A percentile compares a stretch with the other conserved stretches of the same genome.
Conservation (phyloP, 495 filamentous ascomycete species). For the Penicillium goetzii region DNA sequence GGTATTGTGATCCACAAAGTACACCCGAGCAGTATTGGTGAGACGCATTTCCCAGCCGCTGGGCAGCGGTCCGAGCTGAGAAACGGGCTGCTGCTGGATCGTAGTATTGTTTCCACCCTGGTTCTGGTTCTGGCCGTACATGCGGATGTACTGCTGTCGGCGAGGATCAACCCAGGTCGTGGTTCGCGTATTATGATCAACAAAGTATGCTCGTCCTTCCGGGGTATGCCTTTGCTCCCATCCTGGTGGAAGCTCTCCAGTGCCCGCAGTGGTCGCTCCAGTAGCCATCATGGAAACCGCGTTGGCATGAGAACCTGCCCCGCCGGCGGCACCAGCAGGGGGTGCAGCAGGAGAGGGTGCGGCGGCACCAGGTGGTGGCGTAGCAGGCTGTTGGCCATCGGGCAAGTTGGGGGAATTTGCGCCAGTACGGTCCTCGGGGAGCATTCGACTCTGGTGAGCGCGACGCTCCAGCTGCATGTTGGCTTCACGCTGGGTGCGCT, state of each 20-base stretch:
- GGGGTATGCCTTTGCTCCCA: slow-evolving; percentile 97
- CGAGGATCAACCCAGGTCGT: slow-evolving; percentile 99
- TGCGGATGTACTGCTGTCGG: slow-evolving; percentile 95
- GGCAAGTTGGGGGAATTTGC: slow-evolving; percentile 84
- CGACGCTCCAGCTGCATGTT: slow-evolving; percentile 90
- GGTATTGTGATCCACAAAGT: slow-evolving; percentile 99
- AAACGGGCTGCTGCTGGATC: slow-evolving; percentile 97
- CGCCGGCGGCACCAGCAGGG: slow-evolving; percentile 48
- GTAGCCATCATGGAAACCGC: slow-evolving; percentile 90
- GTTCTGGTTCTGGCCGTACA: slow-evolving; percentile 77
- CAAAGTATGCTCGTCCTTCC: slow-evolving; percentile 93
- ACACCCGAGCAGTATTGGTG: slow-evolving; percentile 95
- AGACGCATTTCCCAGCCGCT: slow-evolving; percentile 99
- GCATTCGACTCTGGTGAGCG: slow-evolving; percentile 90
- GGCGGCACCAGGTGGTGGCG: slow-evolving; percentile 47
- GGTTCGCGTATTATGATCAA: slow-evolving; percentile 98
- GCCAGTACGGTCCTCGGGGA: slow-evolving; percentile 94
- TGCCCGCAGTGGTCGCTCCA: slow-evolving; percentile 90
- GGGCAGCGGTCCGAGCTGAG: slow-evolving; percentile 92
- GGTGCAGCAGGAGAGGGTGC: slow-evolving; percentile 3
- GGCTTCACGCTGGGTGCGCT: slow-evolving; percentile 77
- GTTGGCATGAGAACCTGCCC: slow-evolving; percentile 45
- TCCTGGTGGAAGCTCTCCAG: slow-evolving; percentile 90
- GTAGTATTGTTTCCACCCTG: slow-evolving; percentile 72
- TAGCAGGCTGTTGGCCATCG: slow-evolving; percentile 60